Evolutionary conservation across 2,329 filamentous ascomycete genomes (phyloP).

Genomic region (Amesomyces nigricolor): DNA sequence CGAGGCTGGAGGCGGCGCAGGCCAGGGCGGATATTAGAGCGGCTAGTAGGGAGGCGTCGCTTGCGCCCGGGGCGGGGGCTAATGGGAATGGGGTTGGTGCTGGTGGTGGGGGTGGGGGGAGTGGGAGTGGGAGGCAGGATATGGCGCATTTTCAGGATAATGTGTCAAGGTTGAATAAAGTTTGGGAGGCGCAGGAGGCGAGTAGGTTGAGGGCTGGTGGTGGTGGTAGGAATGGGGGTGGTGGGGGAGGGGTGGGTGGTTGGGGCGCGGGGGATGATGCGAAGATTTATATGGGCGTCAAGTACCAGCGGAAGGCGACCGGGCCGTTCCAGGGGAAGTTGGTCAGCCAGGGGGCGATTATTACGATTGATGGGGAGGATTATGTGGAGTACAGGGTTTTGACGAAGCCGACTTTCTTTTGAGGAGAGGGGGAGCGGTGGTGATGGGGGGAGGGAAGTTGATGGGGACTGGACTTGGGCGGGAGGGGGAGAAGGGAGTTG

Average conservation of each 20-base stretch:
- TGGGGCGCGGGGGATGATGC: constrained; percentile 39
- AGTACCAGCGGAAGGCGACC: constrained; percentile 56
- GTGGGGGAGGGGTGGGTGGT: no score
- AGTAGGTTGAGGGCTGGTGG: constrained; percentile 37
- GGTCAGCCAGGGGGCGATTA: constrained; percentile 55
- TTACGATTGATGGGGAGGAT: constrained; percentile 61
- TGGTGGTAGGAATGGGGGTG: no score
- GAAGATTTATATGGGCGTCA: constrained; percentile 54
- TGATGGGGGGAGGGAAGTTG: no score
- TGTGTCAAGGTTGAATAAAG: constrained; percentile 48
- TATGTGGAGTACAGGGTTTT: constrained; percentile 62
- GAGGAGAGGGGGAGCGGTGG: not conserved
- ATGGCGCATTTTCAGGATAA: constrained; percentile 32
- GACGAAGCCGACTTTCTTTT: constrained; percentile 58
- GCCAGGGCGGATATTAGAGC: constrained; percentile 46
- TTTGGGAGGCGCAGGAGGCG: constrained; percentile 51
- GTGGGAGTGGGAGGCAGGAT: constrained; percentile 6
- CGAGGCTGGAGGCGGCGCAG: constrained; percentile 47
- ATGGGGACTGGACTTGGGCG: no score
- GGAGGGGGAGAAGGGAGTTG: no score
- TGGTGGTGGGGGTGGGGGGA: not conserved
- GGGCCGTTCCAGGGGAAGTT: constrained; percentile 59
- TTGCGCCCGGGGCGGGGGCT: constrained; percentile 22
- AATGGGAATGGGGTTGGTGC: not conserved
- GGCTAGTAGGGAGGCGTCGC: constrained; percentile 34